A percentile compares a stretch with the other conserved stretches of the same genome.
Evolutionary conservation across 2,329 filamentous ascomycete species (phyloP).

Genomic region (Penicillium sp.): DNA sequence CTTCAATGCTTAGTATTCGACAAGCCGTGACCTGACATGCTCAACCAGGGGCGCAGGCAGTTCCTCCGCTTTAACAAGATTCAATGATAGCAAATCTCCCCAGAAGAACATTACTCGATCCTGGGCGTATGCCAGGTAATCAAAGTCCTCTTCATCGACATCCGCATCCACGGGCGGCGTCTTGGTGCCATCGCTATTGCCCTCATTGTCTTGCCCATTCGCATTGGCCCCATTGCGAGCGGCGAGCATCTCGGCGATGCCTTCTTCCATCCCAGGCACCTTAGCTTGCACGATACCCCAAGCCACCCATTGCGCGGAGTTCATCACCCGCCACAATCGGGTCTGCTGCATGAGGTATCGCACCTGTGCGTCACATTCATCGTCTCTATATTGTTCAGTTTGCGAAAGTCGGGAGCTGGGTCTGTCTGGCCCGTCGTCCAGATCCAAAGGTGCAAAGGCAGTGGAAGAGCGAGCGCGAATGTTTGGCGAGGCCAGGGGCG

Average conservation of each 20-base stretch:
- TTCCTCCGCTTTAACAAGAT: conserved; percentile 72
- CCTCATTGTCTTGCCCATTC: conserved; percentile 21
- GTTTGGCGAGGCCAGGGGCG: conserved; percentile 31
- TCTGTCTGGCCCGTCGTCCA: conserved; percentile 65
- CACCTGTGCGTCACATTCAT: conserved; percentile 65
- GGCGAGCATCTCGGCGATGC: conserved; percentile 24
- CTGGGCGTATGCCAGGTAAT: conserved; percentile 89
- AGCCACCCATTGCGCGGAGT: conserved; percentile 86
- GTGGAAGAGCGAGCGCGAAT: conserved; percentile 55
- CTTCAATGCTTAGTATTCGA: conserved; percentile 57
- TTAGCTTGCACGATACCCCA: conserved; percentile 98
- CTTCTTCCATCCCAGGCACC: conserved; percentile 66
- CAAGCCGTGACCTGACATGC: conserved; percentile 61
- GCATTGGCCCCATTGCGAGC: conserved; percentile 14
- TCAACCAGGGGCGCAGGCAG: conserved; percentile 66
- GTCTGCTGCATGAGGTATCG: conserved; percentile 73
- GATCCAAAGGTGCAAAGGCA: conserved; percentile 68
- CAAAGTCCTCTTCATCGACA: conserved; percentile 70
- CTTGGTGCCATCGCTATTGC: conserved; percentile 21
- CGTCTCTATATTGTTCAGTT: conserved; percentile 62
- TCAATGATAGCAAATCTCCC: conserved; percentile 79
- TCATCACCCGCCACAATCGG: conserved; percentile 80
- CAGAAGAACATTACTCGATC: conserved; percentile 91
- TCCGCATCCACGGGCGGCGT: conserved; percentile 44
- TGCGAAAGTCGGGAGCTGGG: conserved; percentile 55